Evolutionary conservation across 2,329 filamentous ascomycete species (phyloP), one percentile per base, ranked within the genome.

Genomic region (Aureobasidium pullulans): DNA sequence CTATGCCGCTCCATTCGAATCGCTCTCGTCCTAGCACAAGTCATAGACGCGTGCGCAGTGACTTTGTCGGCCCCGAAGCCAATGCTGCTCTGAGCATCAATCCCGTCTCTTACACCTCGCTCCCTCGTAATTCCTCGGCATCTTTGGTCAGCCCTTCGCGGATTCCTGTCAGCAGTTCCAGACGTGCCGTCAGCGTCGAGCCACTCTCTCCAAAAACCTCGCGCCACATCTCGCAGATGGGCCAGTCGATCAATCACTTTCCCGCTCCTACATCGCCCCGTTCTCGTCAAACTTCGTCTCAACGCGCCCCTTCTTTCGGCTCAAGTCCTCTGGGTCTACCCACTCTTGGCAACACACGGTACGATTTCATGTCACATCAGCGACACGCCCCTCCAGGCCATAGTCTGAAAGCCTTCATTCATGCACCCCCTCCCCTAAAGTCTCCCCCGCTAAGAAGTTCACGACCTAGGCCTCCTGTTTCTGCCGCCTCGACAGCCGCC

Each of bases 371-470:
- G 69, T 42, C 67, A 48, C 43, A 48, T 4, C 81, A 77, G 62
- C 82, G 32, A 39, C 44, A 78, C 29, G 19, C 44, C 13, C 48
- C 62, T 13, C 59, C 60, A 13, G 65, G 64, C 39, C 68, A 69
- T 44, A 66, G 65, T 19, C 66, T 94, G 11, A 85, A 87, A 65
- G 88, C 89, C 40, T 89, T 88, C 70, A 88, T 94, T 64, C 82
- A 87, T 60, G 78, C 83, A 36, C 84, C 88, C 44, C 79, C 80
- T 16, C 83, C 88, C 0, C 90, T 89, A 69, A 80, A 86, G 36
- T 95, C 91, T 1, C 90, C 90, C 3, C 84, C 87, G 9, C 76
- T 96, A 50, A 84, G 90, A 68, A 94, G 89, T 68, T 94, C 90
- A 43, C 81, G 89, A 43, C 89, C 89, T n/a, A 81, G 90, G 54